Conservation (phyloP, 441 rosid genomes). For the Theobroma grandiflorum region DNA sequence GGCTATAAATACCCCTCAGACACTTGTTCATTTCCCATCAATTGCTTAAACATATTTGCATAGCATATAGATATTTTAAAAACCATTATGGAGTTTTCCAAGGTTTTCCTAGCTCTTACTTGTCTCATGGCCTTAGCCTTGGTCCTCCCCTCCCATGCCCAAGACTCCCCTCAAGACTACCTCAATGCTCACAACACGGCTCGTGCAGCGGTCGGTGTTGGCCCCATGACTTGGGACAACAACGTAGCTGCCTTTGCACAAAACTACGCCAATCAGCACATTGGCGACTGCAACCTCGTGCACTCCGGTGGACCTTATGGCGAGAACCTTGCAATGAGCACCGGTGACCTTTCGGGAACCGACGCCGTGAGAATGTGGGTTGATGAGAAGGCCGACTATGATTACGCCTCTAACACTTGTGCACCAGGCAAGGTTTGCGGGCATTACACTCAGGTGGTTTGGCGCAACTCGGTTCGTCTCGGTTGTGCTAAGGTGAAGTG, state of each 20-base stretch:
- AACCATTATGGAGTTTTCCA: constrained; percentile 1
- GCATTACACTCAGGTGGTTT: constrained; percentile 70
- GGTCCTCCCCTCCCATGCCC: constrained; percentile 34
- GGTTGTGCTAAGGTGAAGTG: constrained; percentile 68
- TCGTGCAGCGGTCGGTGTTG: constrained; percentile 47
- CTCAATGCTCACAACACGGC: constrained; percentile 59
- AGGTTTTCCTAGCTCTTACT: neutral
- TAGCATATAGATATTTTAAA: too few species aligned
- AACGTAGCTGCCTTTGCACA: constrained; percentile 55
- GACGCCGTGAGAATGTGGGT: constrained; percentile 59
- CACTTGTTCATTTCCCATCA: neutral
- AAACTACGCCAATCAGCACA: constrained; percentile 47
- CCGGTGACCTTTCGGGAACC: constrained; percentile 40
- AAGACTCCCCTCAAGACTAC: constrained; percentile 53
- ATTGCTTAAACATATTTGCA: neutral
- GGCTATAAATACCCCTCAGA: neutral
- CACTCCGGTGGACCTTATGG: constrained; percentile 66
- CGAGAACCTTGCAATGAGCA: constrained; percentile 62
- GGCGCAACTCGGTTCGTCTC: constrained; percentile 46
- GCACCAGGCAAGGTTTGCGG: constrained; percentile 41
- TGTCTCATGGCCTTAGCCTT: constrained; percentile 12
- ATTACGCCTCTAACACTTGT: constrained; percentile 53
- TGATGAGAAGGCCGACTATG: constrained; percentile 49
- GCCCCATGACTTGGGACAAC: constrained; percentile 53
- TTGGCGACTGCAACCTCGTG: constrained; percentile 43